These are phyloP conservation scores for Aspergillus pseudoglaucus DNA, from an alignment of 2,329 filamentous ascomycete species.

Conservation along the genomic window DNA sequence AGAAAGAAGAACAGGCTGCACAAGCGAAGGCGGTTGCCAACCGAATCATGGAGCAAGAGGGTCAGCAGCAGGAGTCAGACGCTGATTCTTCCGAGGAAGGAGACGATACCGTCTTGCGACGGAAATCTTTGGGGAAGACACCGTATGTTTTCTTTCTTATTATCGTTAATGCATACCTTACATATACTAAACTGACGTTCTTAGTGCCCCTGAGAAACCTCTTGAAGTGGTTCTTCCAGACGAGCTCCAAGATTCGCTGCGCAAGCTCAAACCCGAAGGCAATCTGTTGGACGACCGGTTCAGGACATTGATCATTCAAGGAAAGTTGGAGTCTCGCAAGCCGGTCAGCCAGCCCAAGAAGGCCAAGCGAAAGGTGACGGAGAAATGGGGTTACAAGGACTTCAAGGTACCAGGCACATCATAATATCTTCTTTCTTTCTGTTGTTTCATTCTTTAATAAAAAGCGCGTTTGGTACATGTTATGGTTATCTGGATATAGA, in stretches of 20 bases:
- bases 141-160: slow-evolving; percentile 30
- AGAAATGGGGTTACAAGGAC: slow-evolving; percentile 98
- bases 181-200: slow-evolving; percentile 11
- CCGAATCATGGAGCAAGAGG: slow-evolving; percentile 43
- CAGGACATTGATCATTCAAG: slow-evolving; percentile 77
- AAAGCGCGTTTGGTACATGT: not conserved
- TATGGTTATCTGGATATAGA: not conserved
- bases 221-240: slow-evolving; percentile 76
- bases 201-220: slow-evolving; percentile 60
- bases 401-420: slow-evolving; percentile 53
- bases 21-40: slow-evolving; percentile 64
- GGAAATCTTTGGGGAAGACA: slow-evolving; percentile 64
- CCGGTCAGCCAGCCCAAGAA: slow-evolving; percentile 76
- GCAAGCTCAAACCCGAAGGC: slow-evolving; percentile 87
- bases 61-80: slow-evolving; percentile 33
- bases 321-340: slow-evolving; percentile 78
- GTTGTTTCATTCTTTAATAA: slow-evolving; percentile 6
- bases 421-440: slow-evolving; percentile 16
- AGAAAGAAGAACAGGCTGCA: slow-evolving; percentile 64
- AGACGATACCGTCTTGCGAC: slow-evolving; percentile 59
- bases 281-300: slow-evolving; percentile 90
- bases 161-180: not conserved
- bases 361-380: slow-evolving; percentile 70
- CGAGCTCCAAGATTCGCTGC: slow-evolving; percentile 72
- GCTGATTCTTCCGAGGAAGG: slow-evolving; percentile 44